Conservation (phyloP, 2,329 filamentous ascomycete genomes). For the Aspergillus pseudotamarii region DNA sequence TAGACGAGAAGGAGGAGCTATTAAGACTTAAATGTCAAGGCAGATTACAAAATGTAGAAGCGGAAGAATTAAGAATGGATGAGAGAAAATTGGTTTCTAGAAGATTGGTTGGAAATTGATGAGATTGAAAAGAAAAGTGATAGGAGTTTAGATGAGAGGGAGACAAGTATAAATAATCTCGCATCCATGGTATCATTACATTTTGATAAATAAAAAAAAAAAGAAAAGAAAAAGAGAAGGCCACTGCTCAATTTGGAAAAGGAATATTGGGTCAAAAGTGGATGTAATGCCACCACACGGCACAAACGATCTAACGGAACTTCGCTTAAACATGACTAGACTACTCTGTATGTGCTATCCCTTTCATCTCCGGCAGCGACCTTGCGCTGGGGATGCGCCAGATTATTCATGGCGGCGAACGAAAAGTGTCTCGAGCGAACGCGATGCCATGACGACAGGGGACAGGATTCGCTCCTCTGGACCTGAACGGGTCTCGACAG, state of each 20-base stretch:
- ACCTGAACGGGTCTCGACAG: constrained; percentile 22
- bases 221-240: constrained; percentile 1
- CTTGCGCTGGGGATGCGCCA: constrained; percentile 22
- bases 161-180: constrained; percentile 22
- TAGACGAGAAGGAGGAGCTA: not conserved
- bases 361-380: constrained; percentile 29
- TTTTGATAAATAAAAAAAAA: constrained; percentile 6
- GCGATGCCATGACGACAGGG: constrained; percentile 28
- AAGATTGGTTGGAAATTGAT: not conserved
- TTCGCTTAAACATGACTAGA: constrained; percentile 22
- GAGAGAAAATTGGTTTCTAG: constrained; percentile 3
- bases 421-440: constrained; percentile 12
- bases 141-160: constrained; percentile 11
- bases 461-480: constrained; percentile 18
- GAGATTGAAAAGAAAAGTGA: constrained; percentile 7
- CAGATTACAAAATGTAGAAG: not conserved
- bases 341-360: constrained; percentile 18
- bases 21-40: not conserved
- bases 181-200: constrained; percentile 15
- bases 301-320: constrained; percentile 21
- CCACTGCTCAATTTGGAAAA: constrained; percentile 3
- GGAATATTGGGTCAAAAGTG: constrained; percentile 13
- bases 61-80: not conserved
- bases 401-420: constrained; percentile 20
- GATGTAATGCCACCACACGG: constrained; percentile 24